A percentile compares a stretch with the other conserved stretches of the same genome.
Conservation (phyloP, 2,329 filamentous ascomycete species). For the Coccinonectria pachysandricola region DNA sequence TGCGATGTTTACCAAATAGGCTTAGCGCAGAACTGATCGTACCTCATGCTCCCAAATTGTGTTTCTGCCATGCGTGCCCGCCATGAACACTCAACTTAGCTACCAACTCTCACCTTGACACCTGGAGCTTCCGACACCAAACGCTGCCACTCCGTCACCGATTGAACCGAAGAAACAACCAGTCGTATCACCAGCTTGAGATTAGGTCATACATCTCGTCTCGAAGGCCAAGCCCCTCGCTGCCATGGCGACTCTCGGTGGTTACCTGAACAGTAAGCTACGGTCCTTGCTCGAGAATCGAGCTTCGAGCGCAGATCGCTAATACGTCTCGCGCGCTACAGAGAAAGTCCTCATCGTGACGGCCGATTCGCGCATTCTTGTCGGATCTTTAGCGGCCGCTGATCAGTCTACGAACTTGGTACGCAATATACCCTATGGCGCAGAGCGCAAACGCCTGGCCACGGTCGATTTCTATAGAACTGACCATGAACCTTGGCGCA, state of each 20-base stretch:
- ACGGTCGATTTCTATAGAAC: too few species aligned
- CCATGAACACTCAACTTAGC: constrained; percentile 6
- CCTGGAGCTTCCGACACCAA: not conserved
- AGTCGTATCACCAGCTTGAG: too few species aligned
- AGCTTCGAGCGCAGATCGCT: constrained; percentile 1
- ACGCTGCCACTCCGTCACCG: too few species aligned
- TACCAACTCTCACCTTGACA: not conserved
- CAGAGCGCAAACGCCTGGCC: too few species aligned
- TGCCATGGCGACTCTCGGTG: constrained; percentile 34
- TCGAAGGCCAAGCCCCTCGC: too few species aligned
- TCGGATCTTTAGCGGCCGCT: constrained; percentile 73
- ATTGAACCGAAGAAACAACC: too few species aligned
- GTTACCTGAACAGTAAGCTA: constrained; percentile 34
- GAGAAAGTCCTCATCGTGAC: constrained; percentile 90
- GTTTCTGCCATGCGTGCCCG: constrained; percentile 8
- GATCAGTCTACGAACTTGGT: constrained; percentile 88
- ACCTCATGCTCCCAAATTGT: constrained; percentile 20
- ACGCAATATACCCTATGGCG: too few species aligned
- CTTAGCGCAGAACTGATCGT: constrained; percentile 9
- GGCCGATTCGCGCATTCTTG: constrained; percentile 77
- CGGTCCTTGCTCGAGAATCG: constrained; percentile 4
- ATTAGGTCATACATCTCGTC: too few species aligned
- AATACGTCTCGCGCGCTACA: constrained; percentile 25
- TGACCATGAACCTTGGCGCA: too few species aligned
- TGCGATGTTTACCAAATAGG: constrained; percentile 10